phyloP scores from a whole-genome alignment of 192 early-diverging fungal genomes.

The Allomyces macrogynus region DNA sequence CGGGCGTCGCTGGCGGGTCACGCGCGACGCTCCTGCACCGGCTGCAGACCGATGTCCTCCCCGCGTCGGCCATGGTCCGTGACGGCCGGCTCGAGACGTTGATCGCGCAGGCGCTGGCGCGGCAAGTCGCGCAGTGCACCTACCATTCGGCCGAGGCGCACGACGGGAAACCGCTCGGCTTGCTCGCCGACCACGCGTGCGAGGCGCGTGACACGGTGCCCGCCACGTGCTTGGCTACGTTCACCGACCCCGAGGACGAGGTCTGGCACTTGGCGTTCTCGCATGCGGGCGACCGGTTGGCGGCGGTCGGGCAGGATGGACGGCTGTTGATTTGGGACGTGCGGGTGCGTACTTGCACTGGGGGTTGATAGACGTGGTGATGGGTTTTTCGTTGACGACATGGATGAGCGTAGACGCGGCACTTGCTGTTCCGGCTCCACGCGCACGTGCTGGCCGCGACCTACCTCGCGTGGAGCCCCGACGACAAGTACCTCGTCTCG shows the following conservation, averaged over 20 bases:
- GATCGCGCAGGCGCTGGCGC: slow-evolving; percentile 5
- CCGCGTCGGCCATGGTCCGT: slow-evolving; percentile 7
- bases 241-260: neutral
- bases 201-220: neutral
- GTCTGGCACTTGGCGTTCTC: neutral
- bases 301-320: neutral
- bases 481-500: neutral
- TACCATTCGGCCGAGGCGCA: slow-evolving; percentile 4
- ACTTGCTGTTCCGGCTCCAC: neutral
- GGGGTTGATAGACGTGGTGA: too few relatives aligned
- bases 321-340: neutral
- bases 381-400: too few relatives aligned
- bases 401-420: neutral
- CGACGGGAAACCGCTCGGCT: neutral
- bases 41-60: slow-evolving; percentile 4
- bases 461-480: neutral
- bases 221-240: neutral
- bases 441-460: neutral
- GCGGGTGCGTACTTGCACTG: neutral
- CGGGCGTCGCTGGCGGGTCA: neutral
- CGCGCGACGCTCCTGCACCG: slow-evolving; percentile 1
- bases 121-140: slow-evolving; percentile 4
- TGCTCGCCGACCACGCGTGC: slow-evolving; percentile 7
- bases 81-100: slow-evolving; percentile 7
- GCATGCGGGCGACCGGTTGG: neutral